These are phyloP conservation scores for Penicillium psychrosexuale DNA, from an alignment of 2,329 filamentous ascomycete genomes.

Conservation along the genomic window DNA sequence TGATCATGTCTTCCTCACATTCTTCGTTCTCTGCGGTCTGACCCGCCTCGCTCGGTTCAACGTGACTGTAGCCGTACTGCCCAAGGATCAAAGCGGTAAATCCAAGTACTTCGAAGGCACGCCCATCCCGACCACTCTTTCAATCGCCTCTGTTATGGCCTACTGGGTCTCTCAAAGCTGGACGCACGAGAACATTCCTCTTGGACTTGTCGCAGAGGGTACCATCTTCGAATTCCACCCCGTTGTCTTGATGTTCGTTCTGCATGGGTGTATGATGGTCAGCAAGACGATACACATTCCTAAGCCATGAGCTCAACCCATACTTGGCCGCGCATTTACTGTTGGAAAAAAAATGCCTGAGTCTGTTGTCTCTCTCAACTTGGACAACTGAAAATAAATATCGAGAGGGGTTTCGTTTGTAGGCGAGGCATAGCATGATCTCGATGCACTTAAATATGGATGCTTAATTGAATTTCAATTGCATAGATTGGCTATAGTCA, in stretches of 20 bases:
- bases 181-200: slow-evolving; percentile 74
- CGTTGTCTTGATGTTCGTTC: slow-evolving; percentile 70
- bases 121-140: slow-evolving; percentile 86
- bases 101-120: slow-evolving; percentile 95
- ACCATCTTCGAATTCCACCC: slow-evolving; percentile 80
- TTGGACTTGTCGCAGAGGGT: slow-evolving; percentile 66
- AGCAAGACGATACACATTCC: slow-evolving; percentile 94
- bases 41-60: slow-evolving; percentile 96
- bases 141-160: slow-evolving; percentile 77
- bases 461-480: slow-evolving; percentile 13
- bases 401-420: slow-evolving; percentile 13
- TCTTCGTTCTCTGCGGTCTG: slow-evolving; percentile 92
- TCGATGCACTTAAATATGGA: slow-evolving; percentile 18
- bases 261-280: slow-evolving; percentile 93
- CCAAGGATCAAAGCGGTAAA: slow-evolving; percentile 89
- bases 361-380: slow-evolving; percentile 14
- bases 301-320: slow-evolving; percentile 58
- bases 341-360: slow-evolving; percentile 11
- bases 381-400: slow-evolving; percentile 20
- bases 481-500: slow-evolving; percentile 9
- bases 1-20: slow-evolving; percentile 75
- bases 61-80: slow-evolving; percentile 83
- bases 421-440: slow-evolving; percentile 14
- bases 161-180: slow-evolving; percentile 82
- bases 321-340: slow-evolving; percentile 12